A percentile compares a stretch with the other conserved stretches of the same genome.
phyloP scores from a whole-genome alignment of 2,329 filamentous ascomycete genomes.

The Botrytis cinerea region DNA sequence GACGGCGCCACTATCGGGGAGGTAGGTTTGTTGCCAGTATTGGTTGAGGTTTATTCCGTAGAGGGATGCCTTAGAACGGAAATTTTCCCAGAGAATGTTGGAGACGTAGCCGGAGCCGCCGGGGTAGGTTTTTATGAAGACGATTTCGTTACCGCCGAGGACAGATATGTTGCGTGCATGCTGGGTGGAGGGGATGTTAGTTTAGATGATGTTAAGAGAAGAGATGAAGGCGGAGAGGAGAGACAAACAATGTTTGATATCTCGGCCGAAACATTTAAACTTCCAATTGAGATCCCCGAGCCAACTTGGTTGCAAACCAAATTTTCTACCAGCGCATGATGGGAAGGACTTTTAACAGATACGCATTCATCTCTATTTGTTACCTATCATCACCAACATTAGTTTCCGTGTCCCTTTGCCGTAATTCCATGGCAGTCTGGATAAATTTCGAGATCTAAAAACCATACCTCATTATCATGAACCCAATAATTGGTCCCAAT shows the following conservation, averaged over 20 bases:
- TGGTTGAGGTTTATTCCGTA: constrained; percentile 37
- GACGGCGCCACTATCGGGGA: constrained; percentile 37
- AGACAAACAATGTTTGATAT: constrained; percentile 20
- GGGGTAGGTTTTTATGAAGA: constrained; percentile 46
- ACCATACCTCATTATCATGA: constrained; percentile 42
- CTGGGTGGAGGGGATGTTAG: neutral
- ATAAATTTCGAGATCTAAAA: neutral
- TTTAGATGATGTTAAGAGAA: neutral
- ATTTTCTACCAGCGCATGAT: constrained; percentile 43
- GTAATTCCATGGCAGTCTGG: neutral
- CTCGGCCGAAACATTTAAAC: constrained; percentile 29
- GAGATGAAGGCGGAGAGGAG: no score
- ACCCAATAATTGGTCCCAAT: constrained; percentile 43
- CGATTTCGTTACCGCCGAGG: constrained; percentile 43
- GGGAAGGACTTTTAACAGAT: constrained; percentile 44
- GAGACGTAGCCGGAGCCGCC: constrained; percentile 44
- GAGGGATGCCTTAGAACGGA: constrained; percentile 35
- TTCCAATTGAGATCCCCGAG: constrained; percentile 44
- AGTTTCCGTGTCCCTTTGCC: neutral
- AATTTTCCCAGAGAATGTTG: constrained; percentile 42
- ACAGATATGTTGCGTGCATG: constrained; percentile 42
- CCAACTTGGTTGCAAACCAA: constrained; percentile 44
- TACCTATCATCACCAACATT: neutral
- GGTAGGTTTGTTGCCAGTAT: constrained; percentile 36
- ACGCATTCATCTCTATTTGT: constrained; percentile 46